Percentiles rank a stretch among this genome's conserved stretches.
Conservation (phyloP, 1,139 yeast genomes). For the Saccharomyces hybrid region DNA sequence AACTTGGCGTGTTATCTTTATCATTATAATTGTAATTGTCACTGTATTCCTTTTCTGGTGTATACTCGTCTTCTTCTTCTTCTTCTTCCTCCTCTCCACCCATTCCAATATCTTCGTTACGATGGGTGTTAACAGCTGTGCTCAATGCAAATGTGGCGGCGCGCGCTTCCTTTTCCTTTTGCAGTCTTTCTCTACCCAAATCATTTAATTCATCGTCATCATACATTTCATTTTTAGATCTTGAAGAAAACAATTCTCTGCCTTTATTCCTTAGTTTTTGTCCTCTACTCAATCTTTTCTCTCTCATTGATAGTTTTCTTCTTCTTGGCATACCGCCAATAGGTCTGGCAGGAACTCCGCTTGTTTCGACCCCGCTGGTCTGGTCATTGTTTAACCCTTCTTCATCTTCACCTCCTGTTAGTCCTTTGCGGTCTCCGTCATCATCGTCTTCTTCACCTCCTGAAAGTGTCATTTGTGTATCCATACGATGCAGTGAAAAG, state of each 20-base stretch:
- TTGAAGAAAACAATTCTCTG: slow-evolving; percentile 17
- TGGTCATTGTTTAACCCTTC: not conserved
- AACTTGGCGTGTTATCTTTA: slow-evolving; percentile 5
- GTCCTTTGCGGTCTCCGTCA: not conserved
- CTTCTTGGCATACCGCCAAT: slow-evolving; percentile 68
- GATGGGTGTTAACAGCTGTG: slow-evolving; percentile 9
- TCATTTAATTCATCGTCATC: slow-evolving; percentile 30
- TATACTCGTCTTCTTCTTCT: slow-evolving; percentile 12
- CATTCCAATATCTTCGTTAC: slow-evolving; percentile 1
- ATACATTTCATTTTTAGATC: slow-evolving; percentile 18
- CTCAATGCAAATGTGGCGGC: slow-evolving; percentile 37
- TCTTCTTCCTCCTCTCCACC: slow-evolving; percentile 6
- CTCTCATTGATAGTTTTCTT: slow-evolving; percentile 30
- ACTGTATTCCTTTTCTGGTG: slow-evolving; percentile 2
- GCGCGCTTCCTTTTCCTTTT: slow-evolving; percentile 35
- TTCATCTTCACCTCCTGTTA: slow-evolving; percentile 1
- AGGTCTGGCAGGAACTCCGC: slow-evolving; percentile 62
- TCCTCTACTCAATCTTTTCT: slow-evolving; percentile 36
- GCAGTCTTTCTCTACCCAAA: slow-evolving; percentile 30
- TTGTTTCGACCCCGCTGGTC: slow-evolving; percentile 45
- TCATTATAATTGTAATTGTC: not conserved
- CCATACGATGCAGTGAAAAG: slow-evolving; percentile 73
- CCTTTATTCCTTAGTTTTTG: slow-evolving; percentile 19
- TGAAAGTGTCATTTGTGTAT: slow-evolving; percentile 39
- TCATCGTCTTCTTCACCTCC: slow-evolving; percentile 7